Base-by-base conservation (phyloP, 495 filamentous ascomycete genomes). In the Aspergillus kassunensis region DNA sequence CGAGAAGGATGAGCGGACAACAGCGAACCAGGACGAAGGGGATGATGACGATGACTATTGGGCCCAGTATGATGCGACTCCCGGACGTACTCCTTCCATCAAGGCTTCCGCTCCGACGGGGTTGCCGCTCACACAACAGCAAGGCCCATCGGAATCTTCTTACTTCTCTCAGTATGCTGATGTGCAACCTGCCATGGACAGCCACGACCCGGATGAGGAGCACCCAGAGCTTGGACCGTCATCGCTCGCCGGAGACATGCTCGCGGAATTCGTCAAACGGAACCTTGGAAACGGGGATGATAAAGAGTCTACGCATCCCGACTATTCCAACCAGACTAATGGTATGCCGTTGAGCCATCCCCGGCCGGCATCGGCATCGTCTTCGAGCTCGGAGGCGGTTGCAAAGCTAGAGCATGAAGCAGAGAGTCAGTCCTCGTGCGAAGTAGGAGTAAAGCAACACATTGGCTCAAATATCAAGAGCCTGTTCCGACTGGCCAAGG, bases 41-140 rank as follows among this genome's bases (percentile, higher is more conserved):
- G 86, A 89, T 15, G 89, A 95, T 24, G 91, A 96, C 52, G 91
- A 91, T 54, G 88, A 84, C 58, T 98, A 97, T 68, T 98, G 93
- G 93, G 89, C 85, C 24, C 85, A 85, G 54, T 98, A 98, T 64
- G 93, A 97, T 73, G 81, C 84, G 8, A 93, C 90, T 10, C 88
- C 89, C 1, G 81, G 81, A 7, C 77, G 82, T 29, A 92, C 90
- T 16, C 92, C 92, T 6, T 82, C 82, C 1, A 67, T 71, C 0
- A 84, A 87, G 49, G 84, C 84, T 10, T 81, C 84, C 1, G 81
- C 81, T 1, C 80, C 84, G 1, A 58, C 57, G 15, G 44, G 50
- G 31, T 46, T 59, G 29, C 6, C 30, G 7, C 13, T 11, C 3
- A 33, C 3, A 19, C 69, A 57, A 31, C 35, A 69, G 31, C 70